These are phyloP conservation scores for Ceratocystis cacaofunesta DNA, from an alignment of 2,329 filamentous ascomycete species.

Conservation along the genomic window DNA sequence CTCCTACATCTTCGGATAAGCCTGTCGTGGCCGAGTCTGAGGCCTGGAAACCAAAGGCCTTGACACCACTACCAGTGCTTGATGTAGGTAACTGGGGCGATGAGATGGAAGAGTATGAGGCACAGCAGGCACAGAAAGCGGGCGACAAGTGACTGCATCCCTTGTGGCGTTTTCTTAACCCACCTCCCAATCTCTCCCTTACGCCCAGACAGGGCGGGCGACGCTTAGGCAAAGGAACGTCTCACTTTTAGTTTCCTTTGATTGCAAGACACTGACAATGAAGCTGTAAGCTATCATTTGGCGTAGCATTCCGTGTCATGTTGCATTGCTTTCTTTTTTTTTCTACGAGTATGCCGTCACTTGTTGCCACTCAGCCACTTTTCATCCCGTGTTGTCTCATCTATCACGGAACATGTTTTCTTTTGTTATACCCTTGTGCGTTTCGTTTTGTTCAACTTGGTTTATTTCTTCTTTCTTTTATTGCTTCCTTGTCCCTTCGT, in stretches of 20 bases:
- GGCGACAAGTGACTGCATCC: background rate
- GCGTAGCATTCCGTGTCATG: background rate
- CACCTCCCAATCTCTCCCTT: no score
- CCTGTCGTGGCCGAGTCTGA: background rate
- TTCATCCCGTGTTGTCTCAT: background rate
- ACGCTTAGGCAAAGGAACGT: background rate
- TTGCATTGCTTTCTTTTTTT: background rate
- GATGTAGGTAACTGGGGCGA: slow-evolving; percentile 40
- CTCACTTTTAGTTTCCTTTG: background rate
- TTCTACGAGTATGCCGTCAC: background rate
- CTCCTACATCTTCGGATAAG: background rate
- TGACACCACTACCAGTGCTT: slow-evolving; percentile 26
- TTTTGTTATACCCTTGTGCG: slow-evolving; percentile 2
- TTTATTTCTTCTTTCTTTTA: background rate
- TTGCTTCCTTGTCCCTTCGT: background rate
- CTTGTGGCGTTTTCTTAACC: no score
- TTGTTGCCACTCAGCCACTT: background rate
- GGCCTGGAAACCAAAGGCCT: slow-evolving; percentile 18
- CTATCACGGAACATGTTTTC: background rate
- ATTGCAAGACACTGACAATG: background rate
- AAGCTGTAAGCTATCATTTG: background rate
- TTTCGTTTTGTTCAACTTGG: background rate
- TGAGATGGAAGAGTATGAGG: slow-evolving; percentile 39
- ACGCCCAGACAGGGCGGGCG: no score
- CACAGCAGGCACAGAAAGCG: slow-evolving; percentile 3